phyloP scores from a whole-genome alignment of 352 stramenopile species.

The Pythium brachiatum region DNA sequence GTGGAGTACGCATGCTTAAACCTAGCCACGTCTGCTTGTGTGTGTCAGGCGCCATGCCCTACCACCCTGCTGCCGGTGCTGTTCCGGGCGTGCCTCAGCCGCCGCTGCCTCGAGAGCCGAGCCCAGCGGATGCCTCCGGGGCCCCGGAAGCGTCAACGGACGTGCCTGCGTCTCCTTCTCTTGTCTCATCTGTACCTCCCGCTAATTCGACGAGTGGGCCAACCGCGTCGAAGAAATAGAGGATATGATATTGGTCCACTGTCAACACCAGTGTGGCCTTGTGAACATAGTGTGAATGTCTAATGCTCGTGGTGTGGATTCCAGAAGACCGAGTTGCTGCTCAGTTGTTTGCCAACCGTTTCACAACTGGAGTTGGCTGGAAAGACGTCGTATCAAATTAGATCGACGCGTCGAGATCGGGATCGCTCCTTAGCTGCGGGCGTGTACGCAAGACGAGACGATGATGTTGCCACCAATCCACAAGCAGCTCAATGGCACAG shows the following conservation, averaged over 20 bases:
- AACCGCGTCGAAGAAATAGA: constrained; percentile 25
- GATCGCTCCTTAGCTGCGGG: neutral
- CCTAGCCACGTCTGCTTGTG: neutral
- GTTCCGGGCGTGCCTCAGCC: constrained; percentile 17
- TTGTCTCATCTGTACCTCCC: neutral
- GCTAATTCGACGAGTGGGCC: constrained; percentile 7
- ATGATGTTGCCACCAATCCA: constrained; percentile 55
- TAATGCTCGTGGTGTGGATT: neutral
- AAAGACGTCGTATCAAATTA: neutral
- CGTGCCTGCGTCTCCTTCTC: constrained; percentile 8
- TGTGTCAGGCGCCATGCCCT: constrained; percentile 16
- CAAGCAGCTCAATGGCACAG: constrained; percentile 26
- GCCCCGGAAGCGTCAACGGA: neutral
- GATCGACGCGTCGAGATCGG: neutral
- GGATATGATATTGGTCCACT: neutral
- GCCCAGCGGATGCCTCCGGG: constrained; percentile 4
- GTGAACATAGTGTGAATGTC: neutral
- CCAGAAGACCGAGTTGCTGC: neutral
- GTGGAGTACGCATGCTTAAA: neutral
- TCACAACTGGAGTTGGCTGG: neutral
- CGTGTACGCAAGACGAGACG: neutral
- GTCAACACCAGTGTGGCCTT: neutral
- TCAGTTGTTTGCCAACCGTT: constrained; percentile 2
- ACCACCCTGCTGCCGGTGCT: constrained; percentile 11
- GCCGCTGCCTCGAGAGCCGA: constrained; percentile 23